A percentile compares a stretch with the other conserved stretches of the same genome.
Evolutionary conservation across 2,329 filamentous ascomycete species (phyloP).

Genomic region (Fusarium gaditjirri): DNA sequence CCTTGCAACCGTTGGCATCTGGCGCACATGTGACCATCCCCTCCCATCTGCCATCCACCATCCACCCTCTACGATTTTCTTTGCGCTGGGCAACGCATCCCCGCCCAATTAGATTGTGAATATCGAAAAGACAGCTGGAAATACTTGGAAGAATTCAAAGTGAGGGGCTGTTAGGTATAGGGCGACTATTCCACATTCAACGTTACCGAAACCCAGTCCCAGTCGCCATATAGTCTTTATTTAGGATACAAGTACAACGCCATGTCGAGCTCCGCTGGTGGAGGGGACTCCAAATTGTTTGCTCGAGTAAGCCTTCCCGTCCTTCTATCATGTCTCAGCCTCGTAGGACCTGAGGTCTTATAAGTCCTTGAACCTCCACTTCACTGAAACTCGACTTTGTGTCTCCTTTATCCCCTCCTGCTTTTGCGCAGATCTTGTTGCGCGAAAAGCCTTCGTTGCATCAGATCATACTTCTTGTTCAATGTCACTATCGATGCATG

Average conservation of each 20-base stretch:
- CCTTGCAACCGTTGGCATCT: conserved; percentile 33
- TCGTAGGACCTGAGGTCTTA: conserved; percentile 25
- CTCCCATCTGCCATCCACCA: conserved; percentile 30
- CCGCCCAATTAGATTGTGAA: conserved; percentile 42
- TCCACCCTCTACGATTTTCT: conserved; percentile 41
- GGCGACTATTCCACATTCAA: conserved; percentile 40
- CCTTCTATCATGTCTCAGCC: conserved; percentile 30
- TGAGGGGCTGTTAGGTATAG: conserved; percentile 41
- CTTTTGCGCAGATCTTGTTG: not conserved
- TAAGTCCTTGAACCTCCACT: conserved; percentile 10
- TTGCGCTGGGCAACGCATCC: conserved; percentile 32
- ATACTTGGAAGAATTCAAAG: conserved; percentile 26
- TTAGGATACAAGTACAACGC: conserved; percentile 48
- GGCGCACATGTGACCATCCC: conserved; percentile 44
- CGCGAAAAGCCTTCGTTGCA: not conserved
- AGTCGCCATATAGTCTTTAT: conserved; percentile 27
- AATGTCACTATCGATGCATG: conserved; percentile 16
- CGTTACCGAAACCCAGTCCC: conserved; percentile 27
- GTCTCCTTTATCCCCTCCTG: not conserved
- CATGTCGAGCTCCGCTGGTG: conserved; percentile 68
- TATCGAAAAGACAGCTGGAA: conserved; percentile 22
- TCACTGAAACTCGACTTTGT: conserved; percentile 11
- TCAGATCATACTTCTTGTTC: not conserved
- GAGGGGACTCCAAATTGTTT: conserved; percentile 99
- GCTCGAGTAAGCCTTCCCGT: conserved; percentile 77